These are phyloP conservation scores for Tulasnella sp. DNA, from an alignment of 768 basidiomycete genomes.

Conservation along the genomic window DNA sequence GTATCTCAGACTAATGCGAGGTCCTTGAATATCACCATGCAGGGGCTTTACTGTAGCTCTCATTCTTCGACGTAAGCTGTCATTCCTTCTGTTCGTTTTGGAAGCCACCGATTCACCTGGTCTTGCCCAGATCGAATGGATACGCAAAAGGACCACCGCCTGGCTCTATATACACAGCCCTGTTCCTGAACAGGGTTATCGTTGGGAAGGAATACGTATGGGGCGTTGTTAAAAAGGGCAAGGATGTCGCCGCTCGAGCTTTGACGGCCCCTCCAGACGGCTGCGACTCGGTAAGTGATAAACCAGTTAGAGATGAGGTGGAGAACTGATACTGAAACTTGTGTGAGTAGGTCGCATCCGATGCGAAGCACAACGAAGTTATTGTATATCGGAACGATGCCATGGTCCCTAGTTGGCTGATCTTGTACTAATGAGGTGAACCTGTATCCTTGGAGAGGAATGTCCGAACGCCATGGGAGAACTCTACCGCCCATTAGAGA, in stretches of 20 bases:
- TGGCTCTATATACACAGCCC: constrained; percentile 4
- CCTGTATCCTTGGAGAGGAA: background rate
- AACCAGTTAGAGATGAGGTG: background rate
- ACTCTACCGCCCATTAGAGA: background rate
- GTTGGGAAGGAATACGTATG: constrained; percentile 13
- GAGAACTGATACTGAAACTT: background rate
- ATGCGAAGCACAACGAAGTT: constrained; percentile 66
- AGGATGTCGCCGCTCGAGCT: background rate
- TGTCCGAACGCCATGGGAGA: background rate
- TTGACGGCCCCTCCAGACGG: background rate
- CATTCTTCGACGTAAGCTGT: constrained; percentile 34
- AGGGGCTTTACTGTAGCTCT: constrained; percentile 20
- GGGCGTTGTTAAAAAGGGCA: background rate
- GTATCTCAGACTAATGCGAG: background rate
- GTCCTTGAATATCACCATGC: constrained; percentile 44
- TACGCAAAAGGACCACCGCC: constrained; percentile 10
- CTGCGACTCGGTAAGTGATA: constrained; percentile 31
- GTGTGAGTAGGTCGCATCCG: constrained; percentile 38
- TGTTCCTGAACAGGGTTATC: constrained; percentile 23
- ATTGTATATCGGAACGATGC: constrained; percentile 69
- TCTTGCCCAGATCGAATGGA: constrained; percentile 3
- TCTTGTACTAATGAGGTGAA: constrained; percentile 51
- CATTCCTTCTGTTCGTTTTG: background rate
- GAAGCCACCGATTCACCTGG: background rate
- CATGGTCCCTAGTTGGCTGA: constrained; percentile 65